phyloP scores from a whole-genome alignment of 164 flowering plant genomes.

The Paratinospora sagittata region DNA sequence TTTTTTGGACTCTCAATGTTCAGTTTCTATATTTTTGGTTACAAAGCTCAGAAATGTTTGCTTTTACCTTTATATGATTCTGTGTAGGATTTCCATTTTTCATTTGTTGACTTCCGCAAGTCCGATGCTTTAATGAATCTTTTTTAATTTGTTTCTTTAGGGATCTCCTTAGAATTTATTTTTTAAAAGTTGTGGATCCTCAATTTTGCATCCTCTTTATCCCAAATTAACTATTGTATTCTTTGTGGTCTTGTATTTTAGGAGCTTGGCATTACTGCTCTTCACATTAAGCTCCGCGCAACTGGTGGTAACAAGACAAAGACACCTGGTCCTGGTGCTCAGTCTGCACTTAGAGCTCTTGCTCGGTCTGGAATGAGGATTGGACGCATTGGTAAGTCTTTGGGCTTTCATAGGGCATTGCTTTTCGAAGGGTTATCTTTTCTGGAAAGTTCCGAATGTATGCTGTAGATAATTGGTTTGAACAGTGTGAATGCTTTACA shows the following conservation, averaged over 20 bases:
- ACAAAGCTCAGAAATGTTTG: neutral
- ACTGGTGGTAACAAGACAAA: slow-evolving; percentile 91
- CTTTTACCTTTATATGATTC: neutral
- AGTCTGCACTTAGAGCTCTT: slow-evolving; percentile 84
- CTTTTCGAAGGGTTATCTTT: neutral
- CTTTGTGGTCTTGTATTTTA: slow-evolving; percentile 11
- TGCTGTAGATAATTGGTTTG: too few relatives aligned
- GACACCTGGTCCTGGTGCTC: slow-evolving; percentile 96
- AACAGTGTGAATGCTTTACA: too few relatives aligned
- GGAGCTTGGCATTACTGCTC: slow-evolving; percentile 85
- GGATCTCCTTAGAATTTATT: neutral
- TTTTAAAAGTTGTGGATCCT: neutral
- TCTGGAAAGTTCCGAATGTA: too few relatives aligned
- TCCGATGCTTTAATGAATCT: neutral
- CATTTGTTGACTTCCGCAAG: neutral
- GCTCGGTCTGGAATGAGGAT: slow-evolving; percentile 88
- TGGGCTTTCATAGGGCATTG: neutral
- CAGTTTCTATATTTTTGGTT: neutral
- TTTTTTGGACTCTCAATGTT: neutral
- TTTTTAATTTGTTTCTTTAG: neutral
- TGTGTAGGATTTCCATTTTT: neutral
- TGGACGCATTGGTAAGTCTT: slow-evolving; percentile 69
- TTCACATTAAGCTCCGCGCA: slow-evolving; percentile 84
- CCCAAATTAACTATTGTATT: neutral
- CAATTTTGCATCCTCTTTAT: neutral